Evolutionary conservation across 768 basidiomycete species (phyloP).

Genomic region (Lyophyllum decastes): DNA sequence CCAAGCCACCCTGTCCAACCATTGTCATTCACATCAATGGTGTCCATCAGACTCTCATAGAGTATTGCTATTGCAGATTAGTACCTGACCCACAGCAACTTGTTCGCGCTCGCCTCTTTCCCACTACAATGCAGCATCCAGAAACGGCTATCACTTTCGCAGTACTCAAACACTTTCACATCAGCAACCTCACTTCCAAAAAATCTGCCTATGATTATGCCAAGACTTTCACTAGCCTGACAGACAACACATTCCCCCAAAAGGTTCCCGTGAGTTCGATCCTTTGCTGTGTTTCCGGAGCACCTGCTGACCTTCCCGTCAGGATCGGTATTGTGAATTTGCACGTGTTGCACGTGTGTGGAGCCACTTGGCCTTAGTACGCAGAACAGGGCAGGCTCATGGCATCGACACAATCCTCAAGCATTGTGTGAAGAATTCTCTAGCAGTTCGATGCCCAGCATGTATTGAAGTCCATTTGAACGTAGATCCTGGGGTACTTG

Average conservation of each 20-base stretch:
- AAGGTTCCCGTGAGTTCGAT: background rate
- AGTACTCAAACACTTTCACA: background rate
- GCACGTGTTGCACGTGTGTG: background rate
- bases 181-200: background rate
- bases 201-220: background rate
- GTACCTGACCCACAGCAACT: background rate
- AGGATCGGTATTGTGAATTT: conserved; percentile 2
- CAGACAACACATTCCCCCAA: conserved; percentile 13
- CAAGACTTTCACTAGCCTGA: background rate
- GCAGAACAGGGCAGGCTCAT: background rate
- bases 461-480: conserved; percentile 3
- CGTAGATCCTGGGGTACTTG: background rate
- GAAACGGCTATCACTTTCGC: background rate
- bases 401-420: background rate
- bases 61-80: background rate
- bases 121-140: background rate
- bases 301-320: too few relatives aligned
- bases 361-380: background rate
- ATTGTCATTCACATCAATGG: background rate
- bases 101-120: background rate
- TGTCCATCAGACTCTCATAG: background rate
- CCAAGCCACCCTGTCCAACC: background rate
- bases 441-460: conserved; percentile 2
- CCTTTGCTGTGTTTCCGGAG: too few relatives aligned
- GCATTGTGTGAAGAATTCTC: background rate